Base-by-base conservation (phyloP, 2,329 filamentous ascomycete species). In the Whalleya microplaca region DNA sequence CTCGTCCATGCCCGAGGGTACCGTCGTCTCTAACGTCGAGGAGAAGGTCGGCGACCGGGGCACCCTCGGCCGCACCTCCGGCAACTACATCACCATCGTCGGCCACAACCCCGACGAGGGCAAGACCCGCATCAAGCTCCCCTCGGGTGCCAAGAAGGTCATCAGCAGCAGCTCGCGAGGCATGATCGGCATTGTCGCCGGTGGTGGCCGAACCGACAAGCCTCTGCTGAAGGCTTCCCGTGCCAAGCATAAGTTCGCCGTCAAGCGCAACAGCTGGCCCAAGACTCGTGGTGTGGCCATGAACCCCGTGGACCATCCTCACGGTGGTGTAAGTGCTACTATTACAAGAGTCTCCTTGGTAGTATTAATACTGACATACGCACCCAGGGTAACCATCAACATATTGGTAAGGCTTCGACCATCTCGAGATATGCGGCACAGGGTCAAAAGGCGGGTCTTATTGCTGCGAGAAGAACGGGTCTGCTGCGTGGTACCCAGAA, bases 241-340 rank as follows among this genome's bases (percentile, higher is more conserved):
- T 78, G 95, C 95, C 76, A 99, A 98, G 92, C 94, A 98, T 80
- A 99, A 99, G 91, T 99, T 96, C 84, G 92, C 93, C 72, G 96
- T 97, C 84, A 99, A 99, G 92, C 92, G 95, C 79, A 98, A 99
- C 92, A 94, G 88, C 78, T 99, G 95, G 95, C 95, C 95, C 83
- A 97, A 96, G 91, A 99, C 95, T 87, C 94, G 95, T 95, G 95
- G 95, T 97, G 95, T 99, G 89, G 95, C 95, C 82, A 99, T 99
- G 95, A 99, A 99, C 86, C 95, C 95, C 75, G 95, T 99, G 76
- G 95, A 99, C 84, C 95, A 99, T 88, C 91, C 91, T 80, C 91
- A 95, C 89, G 91, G 91, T 91, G 90, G 89, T 91, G 84, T 84
- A 84, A 70, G 82, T 85, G 71, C 55, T 48, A 48, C 49, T 47